Evolutionary conservation across 495 filamentous ascomycete species (phyloP), one percentile per base, ranked within the genome.

Genomic region (Penicillium desertorum): DNA sequence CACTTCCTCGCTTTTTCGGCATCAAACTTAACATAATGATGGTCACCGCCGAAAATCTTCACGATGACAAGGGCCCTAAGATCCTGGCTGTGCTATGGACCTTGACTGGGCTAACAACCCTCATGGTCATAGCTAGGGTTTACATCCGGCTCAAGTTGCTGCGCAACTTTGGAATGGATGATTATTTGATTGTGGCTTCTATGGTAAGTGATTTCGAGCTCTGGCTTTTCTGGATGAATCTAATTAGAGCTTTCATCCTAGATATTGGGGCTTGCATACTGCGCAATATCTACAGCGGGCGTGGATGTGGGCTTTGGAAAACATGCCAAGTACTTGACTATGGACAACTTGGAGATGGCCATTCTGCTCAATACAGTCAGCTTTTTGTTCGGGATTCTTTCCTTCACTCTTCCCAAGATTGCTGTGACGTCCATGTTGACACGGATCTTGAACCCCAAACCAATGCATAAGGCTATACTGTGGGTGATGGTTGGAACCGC

Each of bases 111-210:
- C 30, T 75, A 5, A 73, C 76, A 0, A 50, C 65, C 17, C 23
- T 77, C 8, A 50, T 72, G 0, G 68, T 78, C 14, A 62, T 65
- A 0, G 61, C 73, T 22, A 72, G 82, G 45, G 67, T 82, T 25
- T 82, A 71, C 42, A 81, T 81, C 43, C 77, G 81, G 9, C 36
- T 65, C 20, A 68, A 17, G 36, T 4, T 83, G 52, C 57, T 79
- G 25, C 73, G 70, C 19, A 78, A 71, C 39, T 45, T 80, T 5
- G 80, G 81, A 3, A 48, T 62, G 23, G 81, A 84, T 69, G 81
- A 85, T 61, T 79, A 74, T 45, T 70, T 79, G 37, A 79, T 83
- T 65, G 62, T 71, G 1, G 23, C 68, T 2, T 70, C 79, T 42
- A 67, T 79, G 63, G 78, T 79, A 59, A 52, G 59, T 6, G 0